These are phyloP conservation scores for Eucalyptus paniculata DNA, from an alignment of 345 rosid species.

Conservation along the genomic window DNA sequence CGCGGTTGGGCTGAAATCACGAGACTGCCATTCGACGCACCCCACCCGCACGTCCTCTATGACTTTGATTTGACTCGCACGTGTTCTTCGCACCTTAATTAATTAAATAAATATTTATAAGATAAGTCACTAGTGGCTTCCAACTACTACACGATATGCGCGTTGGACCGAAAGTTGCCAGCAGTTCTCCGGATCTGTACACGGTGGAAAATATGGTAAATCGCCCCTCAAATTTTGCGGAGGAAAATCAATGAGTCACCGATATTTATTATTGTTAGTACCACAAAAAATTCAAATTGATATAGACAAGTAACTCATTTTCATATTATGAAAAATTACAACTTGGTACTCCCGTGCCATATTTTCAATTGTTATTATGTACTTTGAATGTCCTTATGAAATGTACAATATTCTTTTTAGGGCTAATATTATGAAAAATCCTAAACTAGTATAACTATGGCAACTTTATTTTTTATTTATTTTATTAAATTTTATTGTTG, in stretches of 20 bases:
- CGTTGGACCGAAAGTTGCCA: neutral
- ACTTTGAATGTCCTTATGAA: neutral
- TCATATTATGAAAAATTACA: no score
- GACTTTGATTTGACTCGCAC: neutral
- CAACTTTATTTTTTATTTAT: fast-evolving
- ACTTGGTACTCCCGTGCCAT: neutral
- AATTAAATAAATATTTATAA: neutral
- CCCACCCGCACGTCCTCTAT: neutral
- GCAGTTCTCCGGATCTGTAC: neutral
- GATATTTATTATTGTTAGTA: no score
- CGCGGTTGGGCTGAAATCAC: neutral
- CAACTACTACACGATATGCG: neutral
- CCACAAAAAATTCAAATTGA: neutral
- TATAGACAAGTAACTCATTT: neutral
- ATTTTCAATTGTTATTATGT: neutral
- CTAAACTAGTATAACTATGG: fast-evolving
- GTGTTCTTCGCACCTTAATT: neutral
- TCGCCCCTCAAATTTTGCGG: neutral
- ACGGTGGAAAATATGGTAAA: neutral
- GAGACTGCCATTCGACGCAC: neutral
- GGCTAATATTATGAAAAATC: no score
- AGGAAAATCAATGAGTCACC: neutral
- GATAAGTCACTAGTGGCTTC: neutral
- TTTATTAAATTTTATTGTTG: fast-evolving
- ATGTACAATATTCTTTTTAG: no score